Evolutionary conservation across 2,329 filamentous ascomycete genomes (phyloP), one percentile per base, ranked within the genome.

Genomic region (Neonectria punicea): DNA sequence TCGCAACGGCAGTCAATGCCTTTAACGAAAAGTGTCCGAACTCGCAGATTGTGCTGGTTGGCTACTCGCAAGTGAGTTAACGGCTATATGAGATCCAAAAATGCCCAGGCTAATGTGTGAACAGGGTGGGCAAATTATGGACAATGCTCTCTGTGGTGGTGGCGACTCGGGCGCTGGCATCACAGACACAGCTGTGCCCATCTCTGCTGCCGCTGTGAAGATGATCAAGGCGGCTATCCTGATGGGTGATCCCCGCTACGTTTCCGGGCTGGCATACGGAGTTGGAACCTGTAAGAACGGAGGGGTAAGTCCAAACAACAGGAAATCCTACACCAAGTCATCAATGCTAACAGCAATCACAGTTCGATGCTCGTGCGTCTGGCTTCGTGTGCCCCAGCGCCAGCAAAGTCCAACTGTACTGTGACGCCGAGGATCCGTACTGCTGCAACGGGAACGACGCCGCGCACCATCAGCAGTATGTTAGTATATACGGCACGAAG

Each of bases 401-500:
- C 8, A 73, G 69, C 74, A 88, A 86, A 71, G 86, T 91, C 70
- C 80, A 89, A 78, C 88, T 86, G 5, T 91, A 91, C 81, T 91
- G 89, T 76, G 89, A 92, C 70, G 79, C 84, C 5, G 73, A 85
- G 4, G 89, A 91, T 67, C 88, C 88, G 0, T 91, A 89, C 79
- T 91, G 89, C 83, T 91, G 88, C 78, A 89, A 85, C 46, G 89
- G 89, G 53, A 89, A 84, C 70, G 82, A 90, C 65, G 81, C 83
- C 28, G 84, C 85, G 70, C 82, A 85, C 7, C 89, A 91, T 76
- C 86, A 90, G 75, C 84, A 87, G 54, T 91, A 92, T 64, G 88
- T 87, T n/a, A 82, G 79, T 66, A 86, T 86, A 70, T 91, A 92
- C 65, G 89, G 89, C 1, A 74, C 81, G 7, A 80, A 88, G 70